Evolutionary conservation across 2,329 filamentous ascomycete genomes (phyloP).

Genomic region (Helicocarpus griseus): DNA sequence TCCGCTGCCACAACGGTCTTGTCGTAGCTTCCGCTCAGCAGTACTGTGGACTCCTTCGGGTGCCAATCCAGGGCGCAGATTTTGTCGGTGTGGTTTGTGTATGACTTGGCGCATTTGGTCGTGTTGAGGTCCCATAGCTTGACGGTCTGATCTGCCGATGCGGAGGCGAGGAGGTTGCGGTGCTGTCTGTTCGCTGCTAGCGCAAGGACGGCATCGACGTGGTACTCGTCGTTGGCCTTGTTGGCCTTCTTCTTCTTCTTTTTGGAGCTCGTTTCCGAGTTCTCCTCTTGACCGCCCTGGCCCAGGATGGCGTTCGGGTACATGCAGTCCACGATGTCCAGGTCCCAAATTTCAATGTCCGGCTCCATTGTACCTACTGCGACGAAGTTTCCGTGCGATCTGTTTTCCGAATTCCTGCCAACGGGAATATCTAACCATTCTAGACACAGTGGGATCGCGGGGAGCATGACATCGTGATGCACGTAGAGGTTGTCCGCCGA

Average conservation of each 20-base stretch:
- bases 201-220: conserved; percentile 86
- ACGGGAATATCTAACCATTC: conserved; percentile 96
- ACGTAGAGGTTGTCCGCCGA: conserved; percentile 93
- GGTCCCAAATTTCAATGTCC: conserved; percentile 96
- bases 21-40: conserved; percentile 91
- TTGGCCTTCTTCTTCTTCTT: conserved; percentile 74
- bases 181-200: conserved; percentile 89
- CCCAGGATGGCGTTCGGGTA: conserved; percentile 95
- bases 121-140: conserved; percentile 97
- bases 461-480: conserved; percentile 98
- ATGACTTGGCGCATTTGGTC: conserved; percentile 86
- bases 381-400: conserved; percentile 76
- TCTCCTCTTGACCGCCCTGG: conserved; percentile 48
- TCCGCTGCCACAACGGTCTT: conserved; percentile 88
- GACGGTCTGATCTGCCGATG: conserved; percentile 91
- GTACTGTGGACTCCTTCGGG: conserved; percentile 70
- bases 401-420: conserved; percentile 56
- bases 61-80: conserved; percentile 96
- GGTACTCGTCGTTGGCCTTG: conserved; percentile 83
- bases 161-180: conserved; percentile 86
- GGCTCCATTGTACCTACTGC: conserved; percentile 96
- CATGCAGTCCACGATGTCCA: conserved; percentile 94
- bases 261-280: conserved; percentile 43
- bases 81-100: conserved; percentile 93
- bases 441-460: conserved; percentile 86